Conservation (phyloP, 2,329 filamentous ascomycete species). For the Colletotrichum kahawae region DNA sequence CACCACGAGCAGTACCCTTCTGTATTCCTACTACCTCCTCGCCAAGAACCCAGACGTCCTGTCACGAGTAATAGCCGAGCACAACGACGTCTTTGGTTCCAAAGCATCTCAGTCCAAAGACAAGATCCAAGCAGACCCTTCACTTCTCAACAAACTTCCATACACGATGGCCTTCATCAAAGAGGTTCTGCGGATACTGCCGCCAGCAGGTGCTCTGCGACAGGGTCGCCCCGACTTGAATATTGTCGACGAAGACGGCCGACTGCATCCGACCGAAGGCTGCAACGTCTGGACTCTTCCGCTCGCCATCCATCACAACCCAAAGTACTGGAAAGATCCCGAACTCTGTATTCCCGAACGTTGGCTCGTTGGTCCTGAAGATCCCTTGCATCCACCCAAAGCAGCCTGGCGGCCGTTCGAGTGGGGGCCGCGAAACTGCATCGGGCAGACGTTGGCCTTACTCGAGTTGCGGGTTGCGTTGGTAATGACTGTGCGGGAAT, state of each 20-base stretch:
- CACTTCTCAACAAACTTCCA: constrained; percentile 52
- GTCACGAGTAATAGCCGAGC: constrained; percentile 30
- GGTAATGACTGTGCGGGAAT: constrained; percentile 48
- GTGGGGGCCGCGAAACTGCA: constrained; percentile 58
- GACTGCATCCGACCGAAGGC: constrained; percentile 46
- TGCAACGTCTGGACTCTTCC: constrained; percentile 47
- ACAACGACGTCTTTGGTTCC: constrained; percentile 48
- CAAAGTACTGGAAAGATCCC: constrained; percentile 45
- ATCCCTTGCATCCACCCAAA: constrained; percentile 15
- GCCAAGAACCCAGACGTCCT: constrained; percentile 26
- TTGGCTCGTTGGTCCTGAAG: constrained; percentile 35
- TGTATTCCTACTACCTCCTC: constrained; percentile 28
- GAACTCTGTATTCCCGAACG: constrained; percentile 52
- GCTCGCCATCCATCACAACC: constrained; percentile 41
- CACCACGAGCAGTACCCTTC: constrained; percentile 33
- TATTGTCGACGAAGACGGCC: constrained; percentile 45
- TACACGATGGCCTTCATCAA: constrained; percentile 60
- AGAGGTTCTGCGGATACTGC: constrained; percentile 58
- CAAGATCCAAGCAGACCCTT: constrained; percentile 44
- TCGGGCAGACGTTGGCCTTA: constrained; percentile 44
- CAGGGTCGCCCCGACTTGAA: constrained; percentile 38
- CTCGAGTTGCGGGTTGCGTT: constrained; percentile 52
- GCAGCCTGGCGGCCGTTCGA: constrained; percentile 57
- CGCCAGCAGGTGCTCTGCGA: constrained; percentile 52
- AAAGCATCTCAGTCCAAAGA: constrained; percentile 39